Evolutionary conservation across 306 rosid species (phyloP).

Genomic region (Clitoria ternatea): DNA sequence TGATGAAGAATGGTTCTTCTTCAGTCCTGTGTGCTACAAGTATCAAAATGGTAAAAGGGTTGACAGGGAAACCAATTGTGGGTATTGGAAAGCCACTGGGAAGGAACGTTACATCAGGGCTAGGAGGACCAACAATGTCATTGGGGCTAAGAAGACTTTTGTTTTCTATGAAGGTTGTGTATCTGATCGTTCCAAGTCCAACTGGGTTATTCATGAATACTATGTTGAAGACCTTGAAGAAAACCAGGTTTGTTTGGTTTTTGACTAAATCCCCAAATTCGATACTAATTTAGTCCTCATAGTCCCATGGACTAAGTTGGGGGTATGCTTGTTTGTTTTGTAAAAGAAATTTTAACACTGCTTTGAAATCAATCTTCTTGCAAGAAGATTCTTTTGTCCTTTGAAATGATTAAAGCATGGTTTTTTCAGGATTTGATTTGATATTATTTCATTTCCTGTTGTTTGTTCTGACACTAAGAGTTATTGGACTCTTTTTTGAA

Average conservation of each 20-base stretch:
- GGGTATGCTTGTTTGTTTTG: too few relatives aligned
- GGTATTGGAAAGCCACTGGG: constrained; percentile 76
- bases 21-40: constrained; percentile 36
- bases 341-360: not conserved
- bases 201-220: constrained; percentile 72
- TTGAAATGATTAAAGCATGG: not conserved
- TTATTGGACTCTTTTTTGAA: not conserved
- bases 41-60: constrained; percentile 15
- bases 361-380: not conserved
- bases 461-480: not conserved
- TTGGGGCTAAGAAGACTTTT: constrained; percentile 65
- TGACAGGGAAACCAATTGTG: constrained; percentile 40
- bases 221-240: constrained; percentile 11
- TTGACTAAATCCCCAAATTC: too few relatives aligned
- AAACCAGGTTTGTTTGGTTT: constrained; percentile 33
- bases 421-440: not conserved
- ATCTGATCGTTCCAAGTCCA: constrained; percentile 22
- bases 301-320: too few relatives aligned
- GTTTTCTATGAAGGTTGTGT: constrained; percentile 38
- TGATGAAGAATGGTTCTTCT: constrained; percentile 59
- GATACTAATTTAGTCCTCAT: too few relatives aligned
- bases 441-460: not conserved
- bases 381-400: not conserved
- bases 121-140: constrained; percentile 7
- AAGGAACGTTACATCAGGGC: constrained; percentile 27